A percentile compares a stretch with the other conserved stretches of the same genome.
Evolutionary conservation across 768 basidiomycete species (phyloP).

Genomic region (Tricholomella constricta): DNA sequence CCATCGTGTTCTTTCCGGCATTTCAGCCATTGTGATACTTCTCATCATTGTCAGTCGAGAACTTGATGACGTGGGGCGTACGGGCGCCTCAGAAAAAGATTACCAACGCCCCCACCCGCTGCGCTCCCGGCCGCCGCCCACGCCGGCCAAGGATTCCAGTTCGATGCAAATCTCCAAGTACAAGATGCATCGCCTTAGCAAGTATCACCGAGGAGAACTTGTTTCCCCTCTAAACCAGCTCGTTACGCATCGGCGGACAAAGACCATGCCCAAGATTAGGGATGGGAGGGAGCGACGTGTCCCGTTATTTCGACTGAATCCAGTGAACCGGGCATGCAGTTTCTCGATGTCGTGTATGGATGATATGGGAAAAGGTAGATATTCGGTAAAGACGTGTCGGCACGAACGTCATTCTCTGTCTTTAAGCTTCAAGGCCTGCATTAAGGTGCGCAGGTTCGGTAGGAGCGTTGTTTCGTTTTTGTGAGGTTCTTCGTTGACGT

Average conservation of each 20-base stretch:
- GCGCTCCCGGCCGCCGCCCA: constrained; percentile 30
- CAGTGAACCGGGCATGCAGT: not conserved
- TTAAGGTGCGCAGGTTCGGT: not conserved
- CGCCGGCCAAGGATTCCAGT: constrained; percentile 29
- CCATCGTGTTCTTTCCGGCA: constrained; percentile 56
- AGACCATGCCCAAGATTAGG: constrained; percentile 35
- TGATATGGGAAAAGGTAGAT: not conserved
- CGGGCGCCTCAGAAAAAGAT: constrained; percentile 6
- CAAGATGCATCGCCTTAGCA: constrained; percentile 36
- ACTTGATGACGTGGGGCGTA: constrained; percentile 24
- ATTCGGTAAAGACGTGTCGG: not conserved
- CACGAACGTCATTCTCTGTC: not conserved
- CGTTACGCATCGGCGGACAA: constrained; percentile 31
- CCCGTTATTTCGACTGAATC: constrained; percentile 5
- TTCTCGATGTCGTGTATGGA: not conserved
- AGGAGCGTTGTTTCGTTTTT: too few relatives aligned
- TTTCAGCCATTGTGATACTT: constrained; percentile 43
- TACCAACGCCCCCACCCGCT: constrained; percentile 15
- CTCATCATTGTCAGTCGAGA: constrained; percentile 46
- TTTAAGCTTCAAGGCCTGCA: not conserved
- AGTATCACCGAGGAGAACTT: constrained; percentile 41
- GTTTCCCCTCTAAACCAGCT: constrained; percentile 42
- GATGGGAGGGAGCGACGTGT: constrained; percentile 30
- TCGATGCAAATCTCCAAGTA: constrained; percentile 38
- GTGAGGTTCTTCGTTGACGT: not conserved